phyloP scores from a whole-genome alignment of 139 green algal species.

The Chlorella ohadii region DNA sequence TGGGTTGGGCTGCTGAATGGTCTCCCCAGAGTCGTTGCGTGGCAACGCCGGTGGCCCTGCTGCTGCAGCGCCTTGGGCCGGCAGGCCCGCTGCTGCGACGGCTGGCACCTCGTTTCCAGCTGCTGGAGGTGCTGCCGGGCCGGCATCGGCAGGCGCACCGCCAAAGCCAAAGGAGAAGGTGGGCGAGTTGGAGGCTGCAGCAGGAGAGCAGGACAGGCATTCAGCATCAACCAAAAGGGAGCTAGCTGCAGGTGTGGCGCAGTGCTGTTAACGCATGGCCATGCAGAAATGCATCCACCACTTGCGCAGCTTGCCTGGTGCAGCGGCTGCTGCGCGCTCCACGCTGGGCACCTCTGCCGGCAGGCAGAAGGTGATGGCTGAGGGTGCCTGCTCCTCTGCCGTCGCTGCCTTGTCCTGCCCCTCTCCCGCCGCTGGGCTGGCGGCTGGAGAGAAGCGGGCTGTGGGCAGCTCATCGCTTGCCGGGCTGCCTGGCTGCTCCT shows the following conservation, averaged over 20 bases:
- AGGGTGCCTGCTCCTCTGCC: not conserved
- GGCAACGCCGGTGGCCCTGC: not conserved
- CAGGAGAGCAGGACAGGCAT: not conserved
- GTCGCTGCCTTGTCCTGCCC: not conserved
- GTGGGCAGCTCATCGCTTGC: slow-evolving; percentile 20
- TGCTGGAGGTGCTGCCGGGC: not conserved
- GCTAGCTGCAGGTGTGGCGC: not conserved
- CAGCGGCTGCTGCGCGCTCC: not conserved
- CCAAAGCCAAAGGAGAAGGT: slow-evolving; percentile 31
- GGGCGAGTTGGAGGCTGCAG: slow-evolving; percentile 1
- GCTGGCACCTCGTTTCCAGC: not conserved
- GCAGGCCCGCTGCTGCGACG: not conserved
- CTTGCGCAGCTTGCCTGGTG: not conserved
- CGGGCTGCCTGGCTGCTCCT: slow-evolving; percentile 2
- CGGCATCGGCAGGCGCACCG: not conserved
- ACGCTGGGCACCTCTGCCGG: not conserved
- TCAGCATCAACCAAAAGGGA: not conserved
- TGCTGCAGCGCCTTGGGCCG: not conserved
- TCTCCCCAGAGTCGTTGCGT: slow-evolving; percentile 5
- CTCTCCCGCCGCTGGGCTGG: not conserved
- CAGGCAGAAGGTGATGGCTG: slow-evolving; percentile 30
- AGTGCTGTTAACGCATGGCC: not conserved
- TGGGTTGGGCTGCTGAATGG: slow-evolving; percentile 42
- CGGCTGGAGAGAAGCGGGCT: not conserved
- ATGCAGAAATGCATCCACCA: not conserved